These are phyloP conservation scores for Penicillium polonicum DNA, from an alignment of 2,329 filamentous ascomycete species.

Conservation along the genomic window DNA sequence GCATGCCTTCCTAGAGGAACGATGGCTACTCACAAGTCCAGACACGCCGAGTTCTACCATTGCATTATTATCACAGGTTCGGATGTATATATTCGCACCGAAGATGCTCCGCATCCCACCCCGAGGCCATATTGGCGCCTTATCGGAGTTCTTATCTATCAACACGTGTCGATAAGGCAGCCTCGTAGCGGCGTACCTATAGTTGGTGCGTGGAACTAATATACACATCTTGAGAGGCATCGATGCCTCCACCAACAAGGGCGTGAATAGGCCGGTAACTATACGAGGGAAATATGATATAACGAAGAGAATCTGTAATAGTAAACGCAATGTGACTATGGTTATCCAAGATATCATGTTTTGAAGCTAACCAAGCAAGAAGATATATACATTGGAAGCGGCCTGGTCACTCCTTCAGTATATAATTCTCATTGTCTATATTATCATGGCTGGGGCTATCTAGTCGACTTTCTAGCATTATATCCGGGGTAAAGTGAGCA, in stretches of 20 bases:
- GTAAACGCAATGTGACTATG: not conserved
- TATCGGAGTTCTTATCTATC: not conserved
- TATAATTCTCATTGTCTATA: not conserved
- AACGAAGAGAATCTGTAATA: not conserved
- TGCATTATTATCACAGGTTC: not conserved
- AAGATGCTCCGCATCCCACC: not conserved
- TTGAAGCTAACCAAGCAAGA: not conserved
- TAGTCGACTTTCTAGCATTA: not conserved
- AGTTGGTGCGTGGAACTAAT: not conserved
- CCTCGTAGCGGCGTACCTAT: not conserved
- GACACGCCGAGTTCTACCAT: not conserved
- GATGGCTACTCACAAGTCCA: not conserved
- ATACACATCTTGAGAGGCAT: not conserved
- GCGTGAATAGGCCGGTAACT: not conserved
- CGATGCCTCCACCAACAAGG: not conserved
- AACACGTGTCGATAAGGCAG: conserved; percentile 1
- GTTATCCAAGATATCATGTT: not conserved
- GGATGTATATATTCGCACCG: not conserved
- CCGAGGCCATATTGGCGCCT: not conserved
- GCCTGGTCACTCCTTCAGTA: not conserved
- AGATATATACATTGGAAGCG: not conserved
- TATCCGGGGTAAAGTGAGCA: not conserved
- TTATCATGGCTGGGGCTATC: not conserved
- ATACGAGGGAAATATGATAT: not conserved
- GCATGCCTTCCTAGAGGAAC: not conserved